phyloP scores from a whole-genome alignment of 352 stramenopile species.

The Globisporangium nodosum region DNA sequence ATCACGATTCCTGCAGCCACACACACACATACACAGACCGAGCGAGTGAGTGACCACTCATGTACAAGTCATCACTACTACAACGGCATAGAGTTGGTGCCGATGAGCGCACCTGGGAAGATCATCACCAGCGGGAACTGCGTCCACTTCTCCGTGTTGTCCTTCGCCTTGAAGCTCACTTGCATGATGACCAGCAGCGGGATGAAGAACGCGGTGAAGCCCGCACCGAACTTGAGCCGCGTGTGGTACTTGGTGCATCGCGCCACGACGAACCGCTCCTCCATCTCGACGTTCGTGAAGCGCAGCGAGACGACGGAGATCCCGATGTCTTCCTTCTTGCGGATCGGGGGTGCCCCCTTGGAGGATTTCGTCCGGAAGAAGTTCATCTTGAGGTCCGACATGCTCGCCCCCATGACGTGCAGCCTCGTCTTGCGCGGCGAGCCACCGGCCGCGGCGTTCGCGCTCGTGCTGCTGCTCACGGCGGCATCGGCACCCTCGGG shows the following conservation, averaged over 20 bases:
- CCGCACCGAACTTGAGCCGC: constrained; percentile 62
- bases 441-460: constrained; percentile 8
- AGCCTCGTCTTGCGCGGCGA: constrained; percentile 35
- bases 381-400: constrained; percentile 69
- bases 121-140: constrained; percentile 73
- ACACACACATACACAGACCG: neutral
- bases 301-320: constrained; percentile 68
- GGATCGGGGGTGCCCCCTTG: constrained; percentile 20
- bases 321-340: constrained; percentile 71
- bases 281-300: constrained; percentile 67
- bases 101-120: constrained; percentile 38
- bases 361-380: constrained; percentile 47
- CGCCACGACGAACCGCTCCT: constrained; percentile 45
- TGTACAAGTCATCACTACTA: neutral
- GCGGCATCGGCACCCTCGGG: constrained; percentile 21
- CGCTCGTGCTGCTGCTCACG: constrained; percentile 28
- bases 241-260: constrained; percentile 66
- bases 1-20: constrained; percentile 46
- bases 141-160: constrained; percentile 59
- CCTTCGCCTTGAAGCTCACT: constrained; percentile 74
- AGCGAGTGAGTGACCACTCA: neutral
- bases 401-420: constrained; percentile 42
- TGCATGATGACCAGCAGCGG: constrained; percentile 83
- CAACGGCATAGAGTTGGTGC: neutral
- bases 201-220: constrained; percentile 79